Evolutionary conservation across 2,329 filamentous ascomycete species (phyloP).

Genomic region (Blastomyces emzantsi): DNA sequence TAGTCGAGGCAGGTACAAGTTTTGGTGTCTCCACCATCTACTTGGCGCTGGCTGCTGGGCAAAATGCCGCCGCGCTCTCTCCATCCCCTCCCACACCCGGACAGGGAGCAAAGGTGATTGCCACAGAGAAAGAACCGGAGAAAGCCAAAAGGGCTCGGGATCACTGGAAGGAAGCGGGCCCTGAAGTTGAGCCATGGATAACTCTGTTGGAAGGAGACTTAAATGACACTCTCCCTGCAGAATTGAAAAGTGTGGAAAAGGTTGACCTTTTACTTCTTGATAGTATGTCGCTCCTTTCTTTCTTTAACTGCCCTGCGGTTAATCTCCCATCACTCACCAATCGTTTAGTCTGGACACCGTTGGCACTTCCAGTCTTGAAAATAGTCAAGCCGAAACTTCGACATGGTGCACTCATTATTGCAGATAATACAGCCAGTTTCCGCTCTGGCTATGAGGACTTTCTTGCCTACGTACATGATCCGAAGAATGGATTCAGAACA

Average conservation of each 20-base stretch:
- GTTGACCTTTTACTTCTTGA: constrained; percentile 54
- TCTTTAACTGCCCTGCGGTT: constrained; percentile 1
- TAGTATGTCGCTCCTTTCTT: constrained; percentile 40
- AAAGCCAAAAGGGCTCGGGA: constrained; percentile 46
- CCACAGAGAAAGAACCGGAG: constrained; percentile 49
- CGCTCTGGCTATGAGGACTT: constrained; percentile 41
- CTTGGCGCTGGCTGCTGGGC: constrained; percentile 48
- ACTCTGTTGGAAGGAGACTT: constrained; percentile 52
- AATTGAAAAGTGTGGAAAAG: constrained; percentile 29
- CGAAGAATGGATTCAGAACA: constrained; percentile 43
- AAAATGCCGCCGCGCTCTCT: constrained; percentile 33
- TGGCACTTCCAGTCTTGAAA: constrained; percentile 46
- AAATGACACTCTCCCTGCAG: constrained; percentile 45
- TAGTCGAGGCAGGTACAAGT: constrained; percentile 54
- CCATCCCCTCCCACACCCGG: constrained; percentile 15
- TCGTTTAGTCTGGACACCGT: constrained; percentile 46
- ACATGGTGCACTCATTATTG: constrained; percentile 41
- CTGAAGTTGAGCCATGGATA: constrained; percentile 43
- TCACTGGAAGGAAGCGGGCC: constrained; percentile 47
- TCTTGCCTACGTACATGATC: constrained; percentile 37
- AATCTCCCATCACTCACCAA: constrained; percentile 1
- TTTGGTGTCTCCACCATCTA: constrained; percentile 57
- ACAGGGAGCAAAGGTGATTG: constrained; percentile 43
- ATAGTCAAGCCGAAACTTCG: constrained; percentile 40
- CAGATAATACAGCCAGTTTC: constrained; percentile 41